Percentiles rank a stretch among this genome's conserved stretches.
phyloP scores from a whole-genome alignment of 1,284 basidiomycete species.

The Dichomitus squalens region DNA sequence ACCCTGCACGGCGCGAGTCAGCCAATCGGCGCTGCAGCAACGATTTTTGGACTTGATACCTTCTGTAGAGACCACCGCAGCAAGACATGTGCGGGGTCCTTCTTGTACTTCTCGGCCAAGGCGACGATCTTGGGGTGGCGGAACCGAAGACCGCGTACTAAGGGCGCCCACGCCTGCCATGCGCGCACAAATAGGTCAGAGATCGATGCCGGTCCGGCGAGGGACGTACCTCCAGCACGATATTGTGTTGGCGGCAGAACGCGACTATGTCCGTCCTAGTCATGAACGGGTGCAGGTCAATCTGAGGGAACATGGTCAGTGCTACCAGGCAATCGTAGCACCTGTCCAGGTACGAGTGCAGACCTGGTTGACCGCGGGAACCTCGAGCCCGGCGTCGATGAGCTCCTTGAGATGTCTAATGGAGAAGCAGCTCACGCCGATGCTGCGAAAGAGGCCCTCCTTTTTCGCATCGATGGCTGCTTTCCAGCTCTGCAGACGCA shows the following conservation, averaged over 20 bases:
- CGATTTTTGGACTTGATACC: slow-evolving; percentile 39
- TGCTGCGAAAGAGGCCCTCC: slow-evolving; percentile 61
- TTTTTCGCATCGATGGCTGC: slow-evolving; percentile 59
- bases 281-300: slow-evolving; percentile 77
- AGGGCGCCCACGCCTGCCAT: slow-evolving; percentile 54
- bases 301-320: slow-evolving; percentile 32
- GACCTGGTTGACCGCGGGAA: slow-evolving; percentile 72
- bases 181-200: slow-evolving; percentile 32
- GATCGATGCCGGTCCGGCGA: slow-evolving; percentile 6
- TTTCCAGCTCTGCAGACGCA: slow-evolving; percentile 57
- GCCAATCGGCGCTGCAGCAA: neutral
- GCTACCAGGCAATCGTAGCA: neutral
- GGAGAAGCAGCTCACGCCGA: slow-evolving; percentile 75
- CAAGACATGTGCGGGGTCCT: slow-evolving; percentile 68
- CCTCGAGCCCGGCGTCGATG: slow-evolving; percentile 47
- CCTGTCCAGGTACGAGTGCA: slow-evolving; percentile 15
- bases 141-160: slow-evolving; percentile 55
- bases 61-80: slow-evolving; percentile 80
- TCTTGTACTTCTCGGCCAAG: slow-evolving; percentile 55
- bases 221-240: slow-evolving; percentile 62
- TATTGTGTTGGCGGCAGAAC: slow-evolving; percentile 59
- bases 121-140: slow-evolving; percentile 45
- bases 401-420: slow-evolving; percentile 68
- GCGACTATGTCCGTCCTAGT: slow-evolving; percentile 64
- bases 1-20: slow-evolving; percentile 36